Conservation (phyloP, 805 yeast genomes). For the Ogataea neopini region DNA sequence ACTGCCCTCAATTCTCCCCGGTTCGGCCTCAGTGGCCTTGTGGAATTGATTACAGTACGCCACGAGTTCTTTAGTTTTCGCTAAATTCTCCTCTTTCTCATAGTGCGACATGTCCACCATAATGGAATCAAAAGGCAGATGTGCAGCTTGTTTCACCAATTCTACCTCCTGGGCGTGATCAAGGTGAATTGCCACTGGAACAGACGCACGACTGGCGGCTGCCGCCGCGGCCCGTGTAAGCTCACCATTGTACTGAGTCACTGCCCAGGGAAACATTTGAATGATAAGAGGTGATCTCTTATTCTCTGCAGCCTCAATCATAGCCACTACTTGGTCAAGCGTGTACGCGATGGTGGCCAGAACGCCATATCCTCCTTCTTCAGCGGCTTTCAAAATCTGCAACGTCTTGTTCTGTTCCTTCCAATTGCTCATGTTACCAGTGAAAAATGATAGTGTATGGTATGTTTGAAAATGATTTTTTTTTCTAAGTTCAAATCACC, state of each 20-base stretch:
- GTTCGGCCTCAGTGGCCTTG: conserved; percentile 41
- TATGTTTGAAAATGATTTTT: neutral
- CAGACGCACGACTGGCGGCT: conserved; percentile 33
- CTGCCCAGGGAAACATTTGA: conserved; percentile 41
- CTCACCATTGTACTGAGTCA: conserved; percentile 34
- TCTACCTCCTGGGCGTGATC: conserved; percentile 39
- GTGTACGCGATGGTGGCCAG: conserved; percentile 38
- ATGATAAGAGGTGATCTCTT: conserved; percentile 36
- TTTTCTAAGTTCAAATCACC: neutral
- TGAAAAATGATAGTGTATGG: neutral
- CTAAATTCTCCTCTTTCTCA: conserved; percentile 37
- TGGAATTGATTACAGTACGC: conserved; percentile 29
- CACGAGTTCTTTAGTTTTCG: conserved; percentile 33
- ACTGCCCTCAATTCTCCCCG: conserved; percentile 41
- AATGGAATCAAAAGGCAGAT: conserved; percentile 40
- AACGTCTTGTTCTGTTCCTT: conserved; percentile 30
- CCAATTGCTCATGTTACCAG: conserved; percentile 14
- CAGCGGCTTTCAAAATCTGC: conserved; percentile 34
- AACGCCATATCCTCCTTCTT: conserved; percentile 35
- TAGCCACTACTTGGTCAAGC: conserved; percentile 36
- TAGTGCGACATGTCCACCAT: conserved; percentile 42
- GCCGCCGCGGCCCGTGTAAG: conserved; percentile 30
- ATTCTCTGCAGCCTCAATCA: conserved; percentile 38
- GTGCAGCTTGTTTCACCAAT: conserved; percentile 34
- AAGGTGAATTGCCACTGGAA: conserved; percentile 38